Conservation (phyloP, 176 grass and related monocot species). For the Triticum timopheevii region DNA sequence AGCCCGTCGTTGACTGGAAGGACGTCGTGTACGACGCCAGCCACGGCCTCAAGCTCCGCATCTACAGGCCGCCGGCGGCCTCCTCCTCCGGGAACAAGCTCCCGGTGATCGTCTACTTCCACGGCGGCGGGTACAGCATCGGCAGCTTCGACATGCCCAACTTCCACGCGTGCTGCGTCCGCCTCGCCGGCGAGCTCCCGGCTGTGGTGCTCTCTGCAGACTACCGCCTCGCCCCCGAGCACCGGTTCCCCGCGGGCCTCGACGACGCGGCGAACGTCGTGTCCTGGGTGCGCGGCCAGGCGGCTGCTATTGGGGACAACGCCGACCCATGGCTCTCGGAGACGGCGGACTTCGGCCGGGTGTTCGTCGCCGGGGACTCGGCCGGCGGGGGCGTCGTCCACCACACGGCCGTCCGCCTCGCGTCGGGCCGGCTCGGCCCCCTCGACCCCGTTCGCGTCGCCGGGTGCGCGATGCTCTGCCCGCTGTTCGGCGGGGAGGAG, state of each 20-base stretch:
- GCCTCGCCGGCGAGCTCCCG: constrained; percentile 34
- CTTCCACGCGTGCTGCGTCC: constrained; percentile 36
- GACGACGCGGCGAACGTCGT: constrained; percentile 43
- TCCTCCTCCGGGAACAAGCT: constrained; percentile 1
- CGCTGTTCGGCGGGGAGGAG: constrained; percentile 47
- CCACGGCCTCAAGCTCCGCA: constrained; percentile 27
- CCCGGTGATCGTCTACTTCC: constrained; percentile 41
- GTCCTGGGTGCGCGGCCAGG: constrained; percentile 28
- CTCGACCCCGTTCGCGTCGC: constrained; percentile 37
- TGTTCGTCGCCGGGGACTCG: constrained; percentile 40
- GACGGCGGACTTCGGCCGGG: constrained; percentile 22
- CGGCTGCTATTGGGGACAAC: not conserved
- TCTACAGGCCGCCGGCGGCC: constrained; percentile 12
- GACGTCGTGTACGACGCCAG: constrained; percentile 27
- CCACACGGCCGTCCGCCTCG: constrained; percentile 32
- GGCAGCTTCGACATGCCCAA: constrained; percentile 23
- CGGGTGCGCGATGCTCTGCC: constrained; percentile 49
- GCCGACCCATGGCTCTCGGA: constrained; percentile 36
- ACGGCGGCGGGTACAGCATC: constrained; percentile 36
- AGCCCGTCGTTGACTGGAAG: constrained; percentile 10
- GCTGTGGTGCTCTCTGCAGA: constrained; percentile 53
- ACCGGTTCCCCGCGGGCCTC: constrained; percentile 47
- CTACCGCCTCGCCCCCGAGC: constrained; percentile 66
- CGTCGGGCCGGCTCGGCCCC: not conserved
- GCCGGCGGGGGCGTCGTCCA: constrained; percentile 41